These are phyloP conservation scores for Auricularia sp. DNA, from an alignment of 768 basidiomycete genomes.

Conservation along the genomic window DNA sequence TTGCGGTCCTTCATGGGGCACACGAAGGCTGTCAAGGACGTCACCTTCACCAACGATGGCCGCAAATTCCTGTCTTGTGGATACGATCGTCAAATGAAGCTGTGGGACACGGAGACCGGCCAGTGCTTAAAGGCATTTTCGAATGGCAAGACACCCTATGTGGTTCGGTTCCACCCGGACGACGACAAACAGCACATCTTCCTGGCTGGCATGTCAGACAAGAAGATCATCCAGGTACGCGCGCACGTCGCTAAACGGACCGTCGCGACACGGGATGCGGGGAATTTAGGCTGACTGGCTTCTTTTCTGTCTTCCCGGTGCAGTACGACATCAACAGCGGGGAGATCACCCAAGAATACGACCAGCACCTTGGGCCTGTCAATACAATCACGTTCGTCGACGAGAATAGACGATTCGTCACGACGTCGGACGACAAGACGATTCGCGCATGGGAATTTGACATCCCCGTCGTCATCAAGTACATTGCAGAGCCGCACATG, in stretches of 20 bases:
- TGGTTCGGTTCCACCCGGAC: conserved; percentile 91
- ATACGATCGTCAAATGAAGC: conserved; percentile 95
- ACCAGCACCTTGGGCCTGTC: conserved; percentile 95
- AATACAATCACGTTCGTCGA: conserved; percentile 99
- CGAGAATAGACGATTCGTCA: conserved; percentile 93
- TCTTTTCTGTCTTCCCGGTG: not conserved
- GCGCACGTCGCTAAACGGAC: not conserved
- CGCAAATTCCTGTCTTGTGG: conserved; percentile 80
- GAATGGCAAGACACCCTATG: conserved; percentile 96
- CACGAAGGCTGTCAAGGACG: conserved; percentile 90
- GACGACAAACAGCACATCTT: conserved; percentile 93
- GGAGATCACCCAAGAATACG: conserved; percentile 96
- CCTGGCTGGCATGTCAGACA: conserved; percentile 97
- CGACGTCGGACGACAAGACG: conserved; percentile 97
- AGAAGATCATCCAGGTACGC: conserved; percentile 93
- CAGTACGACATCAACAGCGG: conserved; percentile 94
- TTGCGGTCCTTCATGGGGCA: conserved; percentile 96
- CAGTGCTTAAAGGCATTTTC: conserved; percentile 95
- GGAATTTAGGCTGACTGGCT: not conserved
- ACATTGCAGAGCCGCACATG: conserved; percentile 98
- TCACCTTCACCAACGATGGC: conserved; percentile 92
- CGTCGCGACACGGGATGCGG: not conserved
- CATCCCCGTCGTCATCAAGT: conserved; percentile 98
- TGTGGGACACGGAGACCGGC: conserved; percentile 99
- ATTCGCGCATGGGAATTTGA: conserved; percentile 99